Percentiles rank a stretch among this genome's conserved stretches.
Conservation (phyloP, 768 basidiomycete species). For the Tylopilus sp. region DNA sequence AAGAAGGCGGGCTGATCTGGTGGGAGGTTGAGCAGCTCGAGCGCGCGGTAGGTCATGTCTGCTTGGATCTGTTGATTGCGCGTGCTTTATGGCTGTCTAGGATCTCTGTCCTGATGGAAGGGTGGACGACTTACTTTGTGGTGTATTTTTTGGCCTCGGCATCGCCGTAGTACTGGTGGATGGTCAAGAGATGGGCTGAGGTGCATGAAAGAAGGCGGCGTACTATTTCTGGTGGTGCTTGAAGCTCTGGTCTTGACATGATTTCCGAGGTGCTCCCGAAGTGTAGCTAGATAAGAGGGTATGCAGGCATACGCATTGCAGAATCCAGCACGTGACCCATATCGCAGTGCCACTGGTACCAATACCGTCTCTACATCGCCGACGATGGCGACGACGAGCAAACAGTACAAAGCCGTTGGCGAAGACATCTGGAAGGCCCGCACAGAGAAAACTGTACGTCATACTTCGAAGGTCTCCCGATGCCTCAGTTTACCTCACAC, state of each 20-base stretch:
- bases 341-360: neutral
- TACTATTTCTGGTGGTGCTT: constrained; percentile 91
- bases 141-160: constrained; percentile 96
- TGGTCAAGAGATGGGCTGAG: neutral
- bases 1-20: constrained; percentile 78
- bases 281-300: neutral
- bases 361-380: constrained; percentile 7
- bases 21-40: constrained; percentile 86
- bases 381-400: constrained; percentile 68
- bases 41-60: constrained; percentile 93
- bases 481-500: constrained; percentile 7
- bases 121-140: constrained; percentile 60
- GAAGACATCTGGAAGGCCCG: constrained; percentile 96
- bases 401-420: constrained; percentile 83
- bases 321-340: constrained; percentile 23
- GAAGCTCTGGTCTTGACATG: constrained; percentile 87
- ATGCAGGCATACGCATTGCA: neutral
- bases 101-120: neutral
- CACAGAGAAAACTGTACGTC: constrained; percentile 89
- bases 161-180: constrained; percentile 89
- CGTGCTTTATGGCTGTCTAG: constrained; percentile 51
- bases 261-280: neutral
- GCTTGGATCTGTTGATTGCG: constrained; percentile 97
- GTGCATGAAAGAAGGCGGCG: neutral
- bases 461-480: constrained; percentile 2